These are phyloP conservation scores for Arthrobotrys conoides DNA, from an alignment of 2,329 filamentous ascomycete genomes.

Conservation along the genomic window DNA sequence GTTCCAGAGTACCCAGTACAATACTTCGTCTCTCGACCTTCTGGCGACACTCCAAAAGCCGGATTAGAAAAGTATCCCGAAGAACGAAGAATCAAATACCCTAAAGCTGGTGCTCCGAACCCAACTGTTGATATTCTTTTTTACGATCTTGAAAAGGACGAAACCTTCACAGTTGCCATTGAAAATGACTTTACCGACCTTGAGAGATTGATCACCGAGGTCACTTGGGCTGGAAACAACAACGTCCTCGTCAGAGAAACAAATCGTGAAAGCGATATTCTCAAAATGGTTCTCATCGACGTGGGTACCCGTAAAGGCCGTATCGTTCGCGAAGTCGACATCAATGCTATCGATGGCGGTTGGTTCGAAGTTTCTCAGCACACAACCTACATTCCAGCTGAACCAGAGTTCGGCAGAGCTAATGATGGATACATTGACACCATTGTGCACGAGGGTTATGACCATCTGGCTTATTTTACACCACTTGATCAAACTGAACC, in stretches of 20 bases:
- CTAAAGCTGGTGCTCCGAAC: conserved; percentile 94
- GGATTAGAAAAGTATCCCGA: conserved; percentile 93
- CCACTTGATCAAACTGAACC: conserved; percentile 87
- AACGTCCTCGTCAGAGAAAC: conserved; percentile 91
- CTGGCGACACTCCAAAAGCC: conserved; percentile 76
- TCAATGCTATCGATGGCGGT: conserved; percentile 88
- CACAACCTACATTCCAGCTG: conserved; percentile 87
- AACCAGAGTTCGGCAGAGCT: conserved; percentile 79
- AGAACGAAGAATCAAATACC: conserved; percentile 93
- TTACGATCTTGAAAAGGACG: conserved; percentile 83
- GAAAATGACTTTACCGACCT: conserved; percentile 83
- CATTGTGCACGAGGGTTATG: conserved; percentile 85
- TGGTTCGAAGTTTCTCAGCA: conserved; percentile 96
- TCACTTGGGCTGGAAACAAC: conserved; percentile 85
- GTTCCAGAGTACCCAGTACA: conserved; percentile 94
- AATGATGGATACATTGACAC: conserved; percentile 95
- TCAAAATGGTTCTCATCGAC: conserved; percentile 89
- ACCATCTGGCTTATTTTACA: conserved; percentile 93
- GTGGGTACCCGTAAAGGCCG: conserved; percentile 80
- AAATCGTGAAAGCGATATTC: conserved; percentile 91
- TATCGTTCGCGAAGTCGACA: conserved; percentile 83
- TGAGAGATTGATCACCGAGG: conserved; percentile 90
- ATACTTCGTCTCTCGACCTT: conserved; percentile 91
- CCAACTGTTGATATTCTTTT: conserved; percentile 89
- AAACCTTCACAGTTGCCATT: conserved; percentile 84